Percentiles rank a stretch among this genome's conserved stretches.
Conservation (phyloP, 2,329 filamentous ascomycete species). For the Colletotrichum sp. region DNA sequence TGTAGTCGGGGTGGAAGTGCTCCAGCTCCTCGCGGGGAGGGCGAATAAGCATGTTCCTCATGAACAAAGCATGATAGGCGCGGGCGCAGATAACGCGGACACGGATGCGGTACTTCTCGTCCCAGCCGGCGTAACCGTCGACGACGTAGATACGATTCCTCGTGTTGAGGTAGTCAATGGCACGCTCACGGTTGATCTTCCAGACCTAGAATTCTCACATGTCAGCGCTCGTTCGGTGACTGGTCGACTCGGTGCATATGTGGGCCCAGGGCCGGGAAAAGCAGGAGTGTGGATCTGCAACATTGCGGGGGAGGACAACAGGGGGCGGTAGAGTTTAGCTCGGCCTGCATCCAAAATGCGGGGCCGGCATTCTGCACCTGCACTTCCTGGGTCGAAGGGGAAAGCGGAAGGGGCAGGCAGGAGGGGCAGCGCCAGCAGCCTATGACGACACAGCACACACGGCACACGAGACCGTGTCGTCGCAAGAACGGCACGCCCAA, state of each 20-base stretch:
- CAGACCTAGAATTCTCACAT: constrained; percentile 72
- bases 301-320: background rate
- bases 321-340: background rate
- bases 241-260: background rate
- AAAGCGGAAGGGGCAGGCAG: background rate
- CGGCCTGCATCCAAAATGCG: constrained; percentile 3
- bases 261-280: background rate
- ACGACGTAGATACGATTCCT: constrained; percentile 98
- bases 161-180: constrained; percentile 98
- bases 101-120: constrained; percentile 96
- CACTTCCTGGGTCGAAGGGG: background rate
- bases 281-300: background rate
- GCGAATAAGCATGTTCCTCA: constrained; percentile 99
- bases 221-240: background rate
- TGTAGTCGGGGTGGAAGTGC: constrained; percentile 98
- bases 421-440: background rate
- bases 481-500: background rate
- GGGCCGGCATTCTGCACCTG: background rate
- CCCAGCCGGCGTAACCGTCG: constrained; percentile 97
- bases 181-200: constrained; percentile 99
- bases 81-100: constrained; percentile 98
- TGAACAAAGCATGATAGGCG: constrained; percentile 99
- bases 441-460: constrained; percentile 11
- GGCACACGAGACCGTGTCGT: background rate
- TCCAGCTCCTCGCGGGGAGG: constrained; percentile 90